phyloP scores from a whole-genome alignment of 352 stramenopile genomes.

The Globisporangium ultimum region DNA sequence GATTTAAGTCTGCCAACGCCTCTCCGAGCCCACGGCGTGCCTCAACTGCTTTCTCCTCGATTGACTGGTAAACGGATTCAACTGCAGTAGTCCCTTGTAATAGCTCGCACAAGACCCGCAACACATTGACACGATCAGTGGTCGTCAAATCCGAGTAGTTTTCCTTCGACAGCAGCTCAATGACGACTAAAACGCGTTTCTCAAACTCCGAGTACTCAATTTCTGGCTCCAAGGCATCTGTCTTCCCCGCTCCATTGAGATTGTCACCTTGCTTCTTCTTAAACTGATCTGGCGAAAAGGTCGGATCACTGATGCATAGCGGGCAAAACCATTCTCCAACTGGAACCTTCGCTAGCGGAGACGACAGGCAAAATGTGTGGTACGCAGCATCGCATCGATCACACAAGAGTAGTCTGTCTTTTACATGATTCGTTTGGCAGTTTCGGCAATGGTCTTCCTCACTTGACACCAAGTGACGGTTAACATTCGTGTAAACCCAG shows the following conservation, averaged over 20 bases:
- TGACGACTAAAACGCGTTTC: slow-evolving; percentile 50
- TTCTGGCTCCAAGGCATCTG: slow-evolving; percentile 19
- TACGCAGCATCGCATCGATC: slow-evolving; percentile 83
- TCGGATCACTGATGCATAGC: slow-evolving; percentile 46
- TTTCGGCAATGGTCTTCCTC: slow-evolving; percentile 80
- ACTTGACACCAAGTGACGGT: slow-evolving; percentile 46
- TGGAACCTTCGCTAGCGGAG: slow-evolving; percentile 52
- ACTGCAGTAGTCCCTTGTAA: slow-evolving; percentile 46
- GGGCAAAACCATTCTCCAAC: slow-evolving; percentile 79
- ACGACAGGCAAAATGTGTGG: slow-evolving; percentile 76
- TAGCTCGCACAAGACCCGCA: slow-evolving; percentile 66
- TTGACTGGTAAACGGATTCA: slow-evolving; percentile 56
- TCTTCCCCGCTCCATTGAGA: slow-evolving; percentile 16
- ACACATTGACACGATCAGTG: slow-evolving; percentile 48
- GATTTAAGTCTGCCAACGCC: slow-evolving; percentile 54
- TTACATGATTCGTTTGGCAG: slow-evolving; percentile 71
- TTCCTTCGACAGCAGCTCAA: slow-evolving; percentile 67
- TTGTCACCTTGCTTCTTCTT: slow-evolving; percentile 36
- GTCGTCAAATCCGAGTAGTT: slow-evolving; percentile 57
- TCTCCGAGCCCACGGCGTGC: slow-evolving; percentile 47
- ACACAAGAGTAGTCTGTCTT: slow-evolving; percentile 61
- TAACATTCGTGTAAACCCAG: slow-evolving; percentile 62
- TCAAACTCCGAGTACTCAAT: slow-evolving; percentile 62
- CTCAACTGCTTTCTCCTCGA: slow-evolving; percentile 66
- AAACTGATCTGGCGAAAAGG: slow-evolving; percentile 49